These are phyloP conservation scores for Simmondsia chinensis DNA, from an alignment of 148 eudicot species.

Conservation along the genomic window DNA sequence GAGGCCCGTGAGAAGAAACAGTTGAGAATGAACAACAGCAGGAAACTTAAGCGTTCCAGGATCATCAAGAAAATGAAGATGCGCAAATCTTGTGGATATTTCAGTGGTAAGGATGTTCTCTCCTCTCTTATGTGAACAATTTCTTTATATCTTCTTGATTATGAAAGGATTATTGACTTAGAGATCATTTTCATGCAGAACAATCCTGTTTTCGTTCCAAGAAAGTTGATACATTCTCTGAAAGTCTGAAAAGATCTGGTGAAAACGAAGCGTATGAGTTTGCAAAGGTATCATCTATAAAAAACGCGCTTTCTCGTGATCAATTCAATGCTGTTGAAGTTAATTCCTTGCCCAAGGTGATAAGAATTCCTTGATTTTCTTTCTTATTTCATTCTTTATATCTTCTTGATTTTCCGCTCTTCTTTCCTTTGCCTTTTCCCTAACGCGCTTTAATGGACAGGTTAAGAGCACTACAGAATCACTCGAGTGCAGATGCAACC, in stretches of 20 bases:
- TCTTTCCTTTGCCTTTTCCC: background rate
- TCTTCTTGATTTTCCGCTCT: background rate
- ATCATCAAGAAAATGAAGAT: no score
- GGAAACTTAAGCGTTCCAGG: no score
- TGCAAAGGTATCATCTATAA: background rate
- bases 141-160: no score
- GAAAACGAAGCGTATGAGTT: conserved; percentile 1
- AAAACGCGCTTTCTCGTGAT: background rate
- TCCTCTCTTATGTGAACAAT: background rate
- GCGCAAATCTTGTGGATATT: conserved; percentile 1
- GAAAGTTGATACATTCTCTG: background rate
- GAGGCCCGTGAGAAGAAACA: no score
- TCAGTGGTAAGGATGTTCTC: conserved; percentile 7
- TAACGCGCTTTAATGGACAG: conserved; percentile 11
- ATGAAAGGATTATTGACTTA: background rate
- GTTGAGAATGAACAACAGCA: no score
- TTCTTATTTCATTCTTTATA: background rate
- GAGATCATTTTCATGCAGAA: conserved; percentile 2
- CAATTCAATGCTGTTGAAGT: conserved; percentile 4
- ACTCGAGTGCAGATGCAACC: conserved; percentile 23
- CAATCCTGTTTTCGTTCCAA: background rate
- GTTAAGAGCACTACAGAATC: conserved; percentile 6
- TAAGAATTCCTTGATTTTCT: background rate
- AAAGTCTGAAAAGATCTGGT: background rate
- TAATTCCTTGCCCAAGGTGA: background rate